Evolutionary conservation across 163 green algal species (phyloP).

Genomic region (Chlamydomonas reinhardtii): DNA sequence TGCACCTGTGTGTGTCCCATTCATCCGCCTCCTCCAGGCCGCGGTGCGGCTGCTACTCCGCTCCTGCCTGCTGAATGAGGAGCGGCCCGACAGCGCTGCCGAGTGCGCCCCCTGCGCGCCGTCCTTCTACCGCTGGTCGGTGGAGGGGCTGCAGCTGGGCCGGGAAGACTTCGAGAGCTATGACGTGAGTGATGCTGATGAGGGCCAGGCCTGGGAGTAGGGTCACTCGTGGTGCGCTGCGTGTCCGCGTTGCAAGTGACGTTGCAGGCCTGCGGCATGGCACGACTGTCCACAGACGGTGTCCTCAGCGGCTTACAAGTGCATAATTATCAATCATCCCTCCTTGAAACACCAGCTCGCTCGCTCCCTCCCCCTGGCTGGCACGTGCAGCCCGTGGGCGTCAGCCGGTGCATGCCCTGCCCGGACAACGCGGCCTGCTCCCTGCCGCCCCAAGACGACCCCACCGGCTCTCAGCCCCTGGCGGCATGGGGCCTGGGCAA

Average conservation of each 20-base stretch:
- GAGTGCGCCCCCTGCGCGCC: neutral
- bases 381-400: neutral
- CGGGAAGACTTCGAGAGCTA: neutral
- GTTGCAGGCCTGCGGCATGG: too few species aligned
- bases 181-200: neutral
- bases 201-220: too few species aligned
- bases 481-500: too few species aligned
- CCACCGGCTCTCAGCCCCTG: too few species aligned
- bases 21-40: neutral
- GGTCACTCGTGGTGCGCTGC: too few species aligned
- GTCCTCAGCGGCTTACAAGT: too few species aligned
- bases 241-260: neutral
- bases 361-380: too few species aligned
- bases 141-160: neutral
- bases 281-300: too few species aligned
- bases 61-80: neutral
- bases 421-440: neutral
- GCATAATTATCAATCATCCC: too few species aligned
- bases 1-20: too few species aligned
- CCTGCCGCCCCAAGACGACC: neutral
- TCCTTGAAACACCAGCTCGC: too few species aligned
- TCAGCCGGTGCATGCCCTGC: neutral
- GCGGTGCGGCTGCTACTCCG: neutral
- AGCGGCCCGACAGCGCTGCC: neutral
- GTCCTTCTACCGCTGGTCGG: neutral